Evolutionary conservation across 139 green algal genomes (phyloP).

Genomic region (Chlorella vulgaris): DNA sequence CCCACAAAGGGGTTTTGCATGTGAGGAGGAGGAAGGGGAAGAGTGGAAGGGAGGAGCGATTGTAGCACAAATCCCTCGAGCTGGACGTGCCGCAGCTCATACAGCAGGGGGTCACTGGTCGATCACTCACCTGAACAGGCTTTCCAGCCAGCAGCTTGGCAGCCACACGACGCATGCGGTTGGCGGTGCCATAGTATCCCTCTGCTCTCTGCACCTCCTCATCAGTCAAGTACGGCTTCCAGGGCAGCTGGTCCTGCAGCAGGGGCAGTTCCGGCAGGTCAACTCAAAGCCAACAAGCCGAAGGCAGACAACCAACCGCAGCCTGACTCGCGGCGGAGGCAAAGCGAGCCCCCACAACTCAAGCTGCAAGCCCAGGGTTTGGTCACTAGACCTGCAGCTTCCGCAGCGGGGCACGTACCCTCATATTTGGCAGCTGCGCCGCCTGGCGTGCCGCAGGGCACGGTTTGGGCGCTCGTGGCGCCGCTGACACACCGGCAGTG

Average conservation of each 20-base stretch:
- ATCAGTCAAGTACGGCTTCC: constrained; percentile 8
- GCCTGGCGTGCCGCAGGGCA: neutral
- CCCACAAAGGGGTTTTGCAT: neutral
- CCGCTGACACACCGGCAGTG: neutral
- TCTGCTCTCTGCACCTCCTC: constrained; percentile 31
- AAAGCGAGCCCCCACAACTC: neutral
- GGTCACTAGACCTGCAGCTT: too few species aligned
- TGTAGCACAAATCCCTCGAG: neutral
- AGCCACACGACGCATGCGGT: constrained; percentile 8
- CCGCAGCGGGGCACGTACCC: too few species aligned
- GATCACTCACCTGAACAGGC: constrained; percentile 15
- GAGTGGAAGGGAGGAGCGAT: neutral
- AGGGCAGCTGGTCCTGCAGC: constrained; percentile 14
- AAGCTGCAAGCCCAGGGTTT: neutral
- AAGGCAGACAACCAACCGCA: neutral
- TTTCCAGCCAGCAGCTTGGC: constrained; percentile 25
- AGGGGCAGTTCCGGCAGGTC: neutral
- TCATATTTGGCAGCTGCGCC: too few species aligned
- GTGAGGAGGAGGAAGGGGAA: neutral
- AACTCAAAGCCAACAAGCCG: neutral
- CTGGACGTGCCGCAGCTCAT: neutral
- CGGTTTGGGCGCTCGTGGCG: neutral
- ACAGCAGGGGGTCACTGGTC: too few species aligned
- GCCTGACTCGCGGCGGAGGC: neutral
- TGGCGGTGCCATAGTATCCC: constrained; percentile 21